These are phyloP conservation scores for Monosporascus ibericus DNA, from an alignment of 2,329 filamentous ascomycete species.

Conservation along the genomic window DNA sequence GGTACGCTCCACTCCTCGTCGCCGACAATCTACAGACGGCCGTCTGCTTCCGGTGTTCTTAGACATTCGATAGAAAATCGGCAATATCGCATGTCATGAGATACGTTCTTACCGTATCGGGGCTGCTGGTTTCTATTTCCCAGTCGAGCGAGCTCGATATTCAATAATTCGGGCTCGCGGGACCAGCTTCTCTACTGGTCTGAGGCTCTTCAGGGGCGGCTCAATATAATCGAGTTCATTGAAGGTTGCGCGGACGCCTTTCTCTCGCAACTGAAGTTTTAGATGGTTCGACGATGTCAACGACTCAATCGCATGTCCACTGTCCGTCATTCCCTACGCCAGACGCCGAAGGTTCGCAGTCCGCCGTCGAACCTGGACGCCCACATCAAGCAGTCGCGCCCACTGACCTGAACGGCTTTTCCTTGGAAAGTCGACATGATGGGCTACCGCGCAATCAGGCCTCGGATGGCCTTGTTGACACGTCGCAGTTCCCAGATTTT, in stretches of 20 bases:
- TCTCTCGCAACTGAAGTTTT: conserved; percentile 7
- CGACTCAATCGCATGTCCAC: conserved; percentile 26
- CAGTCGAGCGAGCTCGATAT: conserved; percentile 20
- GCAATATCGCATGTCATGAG: conserved; percentile 20
- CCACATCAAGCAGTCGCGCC: conserved; percentile 25
- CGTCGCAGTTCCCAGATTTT: conserved; percentile 47
- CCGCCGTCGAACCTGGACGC: conserved; percentile 23
- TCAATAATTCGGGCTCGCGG: conserved; percentile 19
- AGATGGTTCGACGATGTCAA: conserved; percentile 33
- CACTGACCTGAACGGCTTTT: conserved; percentile 30
- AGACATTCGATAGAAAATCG: background rate
- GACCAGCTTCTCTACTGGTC: conserved; percentile 10
- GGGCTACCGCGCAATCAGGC: conserved; percentile 24
- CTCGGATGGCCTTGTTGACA: conserved; percentile 35
- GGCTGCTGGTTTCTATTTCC: conserved; percentile 21
- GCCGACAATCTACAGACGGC: background rate
- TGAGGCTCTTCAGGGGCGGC: background rate
- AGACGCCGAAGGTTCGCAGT: conserved; percentile 29
- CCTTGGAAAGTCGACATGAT: conserved; percentile 30
- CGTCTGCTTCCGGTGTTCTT: background rate
- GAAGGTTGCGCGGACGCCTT: background rate
- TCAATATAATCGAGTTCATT: background rate
- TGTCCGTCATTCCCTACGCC: conserved; percentile 27
- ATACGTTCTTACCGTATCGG: conserved; percentile 15
- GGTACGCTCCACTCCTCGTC: background rate